Evolutionary conservation across 2,329 filamentous ascomycete species (phyloP).

Genomic region (Hirsutella minnesotensis): DNA sequence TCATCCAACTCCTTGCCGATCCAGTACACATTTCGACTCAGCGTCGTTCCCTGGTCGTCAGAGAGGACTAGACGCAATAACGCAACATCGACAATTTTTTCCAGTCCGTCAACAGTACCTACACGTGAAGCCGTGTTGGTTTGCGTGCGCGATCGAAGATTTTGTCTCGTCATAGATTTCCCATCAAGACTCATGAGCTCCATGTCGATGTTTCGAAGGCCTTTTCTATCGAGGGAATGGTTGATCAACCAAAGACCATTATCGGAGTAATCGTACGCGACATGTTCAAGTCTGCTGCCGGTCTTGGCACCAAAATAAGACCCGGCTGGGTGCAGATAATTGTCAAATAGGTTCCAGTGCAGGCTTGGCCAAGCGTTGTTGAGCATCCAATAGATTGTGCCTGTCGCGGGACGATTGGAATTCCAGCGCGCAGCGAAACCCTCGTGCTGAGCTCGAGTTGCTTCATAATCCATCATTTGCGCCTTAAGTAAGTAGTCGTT

Average conservation of each 20-base stretch:
- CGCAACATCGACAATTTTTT: constrained; percentile 26
- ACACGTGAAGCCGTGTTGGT: constrained; percentile 30
- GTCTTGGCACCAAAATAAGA: constrained; percentile 48
- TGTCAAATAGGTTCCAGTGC: constrained; percentile 55
- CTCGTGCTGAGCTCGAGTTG: constrained; percentile 47
- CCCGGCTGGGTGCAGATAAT: constrained; percentile 45
- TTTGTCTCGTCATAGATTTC: constrained; percentile 22
- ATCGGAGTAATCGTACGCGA: constrained; percentile 39
- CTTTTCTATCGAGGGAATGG: constrained; percentile 27
- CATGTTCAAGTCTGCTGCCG: constrained; percentile 36
- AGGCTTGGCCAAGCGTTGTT: constrained; percentile 53
- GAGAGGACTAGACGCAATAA: constrained; percentile 39
- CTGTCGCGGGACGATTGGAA: constrained; percentile 40
- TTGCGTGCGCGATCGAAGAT: constrained; percentile 19
- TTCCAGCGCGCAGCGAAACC: constrained; percentile 40
- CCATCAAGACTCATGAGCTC: constrained; percentile 40
- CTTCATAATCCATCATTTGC: constrained; percentile 54
- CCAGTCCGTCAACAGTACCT: constrained; percentile 10
- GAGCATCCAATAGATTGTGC: constrained; percentile 56
- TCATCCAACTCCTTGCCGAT: constrained; percentile 31
- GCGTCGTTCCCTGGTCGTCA: constrained; percentile 14
- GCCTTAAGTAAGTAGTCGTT: constrained; percentile 48
- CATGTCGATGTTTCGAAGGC: constrained; percentile 29
- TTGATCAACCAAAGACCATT: constrained; percentile 41
- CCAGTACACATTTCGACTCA: constrained; percentile 53